Evolutionary conservation across 2,329 filamentous ascomycete genomes (phyloP).

Genomic region (Epichloe sylvatica): DNA sequence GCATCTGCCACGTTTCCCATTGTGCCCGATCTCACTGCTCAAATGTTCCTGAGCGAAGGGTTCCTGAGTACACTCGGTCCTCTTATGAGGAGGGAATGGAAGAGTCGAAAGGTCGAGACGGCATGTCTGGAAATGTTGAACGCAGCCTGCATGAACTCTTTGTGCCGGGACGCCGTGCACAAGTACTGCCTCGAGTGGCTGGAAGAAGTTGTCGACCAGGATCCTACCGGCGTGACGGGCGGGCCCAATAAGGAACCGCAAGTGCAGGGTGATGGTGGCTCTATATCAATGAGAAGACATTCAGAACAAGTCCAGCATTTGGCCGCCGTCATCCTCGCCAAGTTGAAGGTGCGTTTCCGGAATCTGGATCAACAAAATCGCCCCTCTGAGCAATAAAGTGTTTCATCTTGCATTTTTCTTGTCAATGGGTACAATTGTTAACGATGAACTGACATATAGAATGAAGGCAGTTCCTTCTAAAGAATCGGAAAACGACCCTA

Average conservation of each 20-base stretch:
- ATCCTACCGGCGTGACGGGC: constrained; percentile 41
- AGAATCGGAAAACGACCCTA: constrained; percentile 23
- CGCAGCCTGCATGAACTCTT: constrained; percentile 73
- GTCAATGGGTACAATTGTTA: constrained; percentile 10
- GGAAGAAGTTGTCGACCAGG: constrained; percentile 65
- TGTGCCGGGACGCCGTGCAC: constrained; percentile 69
- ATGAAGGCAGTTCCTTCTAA: constrained; percentile 41
- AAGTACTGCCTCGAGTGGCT: constrained; percentile 82
- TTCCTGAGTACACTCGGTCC: constrained; percentile 68
- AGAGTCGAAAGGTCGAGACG: constrained; percentile 73
- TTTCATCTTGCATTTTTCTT: not conserved
- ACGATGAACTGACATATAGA: constrained; percentile 34
- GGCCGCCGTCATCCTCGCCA: constrained; percentile 64
- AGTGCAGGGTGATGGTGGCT: constrained; percentile 44
- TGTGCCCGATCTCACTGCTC: constrained; percentile 57
- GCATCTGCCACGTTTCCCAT: constrained; percentile 79
- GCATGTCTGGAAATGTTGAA: constrained; percentile 82
- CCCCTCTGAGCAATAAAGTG: not conserved
- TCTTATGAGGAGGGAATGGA: constrained; percentile 66
- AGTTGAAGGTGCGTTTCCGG: constrained; percentile 37
- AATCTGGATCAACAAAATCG: not conserved
- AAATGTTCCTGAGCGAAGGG: constrained; percentile 75
- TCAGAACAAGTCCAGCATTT: constrained; percentile 48
- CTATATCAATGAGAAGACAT: constrained; percentile 46
- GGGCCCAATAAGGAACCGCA: constrained; percentile 38